Percentiles rank a stretch among this genome's conserved stretches.
Evolutionary conservation across 306 rosid genomes (phyloP).

Genomic region (Lablab purpureus): DNA sequence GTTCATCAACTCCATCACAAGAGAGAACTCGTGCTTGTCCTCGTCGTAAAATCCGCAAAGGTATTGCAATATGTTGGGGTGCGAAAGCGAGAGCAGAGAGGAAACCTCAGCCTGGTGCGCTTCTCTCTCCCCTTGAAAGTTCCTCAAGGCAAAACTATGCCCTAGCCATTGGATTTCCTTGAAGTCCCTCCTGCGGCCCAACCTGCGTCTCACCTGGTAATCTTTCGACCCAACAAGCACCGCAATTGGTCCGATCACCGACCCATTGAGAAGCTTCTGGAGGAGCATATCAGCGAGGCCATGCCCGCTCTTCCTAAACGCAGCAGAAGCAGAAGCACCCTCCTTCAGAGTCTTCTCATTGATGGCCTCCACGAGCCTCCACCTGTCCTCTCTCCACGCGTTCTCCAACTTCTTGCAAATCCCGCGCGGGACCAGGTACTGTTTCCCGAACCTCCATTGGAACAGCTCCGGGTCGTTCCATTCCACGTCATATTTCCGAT

Average conservation of each 20-base stretch:
- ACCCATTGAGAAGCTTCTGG: conserved; percentile 55
- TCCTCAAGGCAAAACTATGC: conserved; percentile 72
- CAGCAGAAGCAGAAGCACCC: neutral
- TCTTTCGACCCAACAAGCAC: conserved; percentile 66
- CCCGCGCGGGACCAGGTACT: conserved; percentile 77
- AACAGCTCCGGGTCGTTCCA: conserved; percentile 89
- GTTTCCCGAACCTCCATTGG: conserved; percentile 91
- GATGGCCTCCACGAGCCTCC: conserved; percentile 75
- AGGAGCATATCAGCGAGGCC: conserved; percentile 61
- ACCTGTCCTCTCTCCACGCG: conserved; percentile 81
- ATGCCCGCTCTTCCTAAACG: conserved; percentile 60
- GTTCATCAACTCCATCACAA: conserved; percentile 80
- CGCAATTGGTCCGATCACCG: conserved; percentile 62
- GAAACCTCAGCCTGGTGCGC: conserved; percentile 58
- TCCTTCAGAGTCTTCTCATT: conserved; percentile 45
- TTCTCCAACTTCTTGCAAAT: conserved; percentile 64
- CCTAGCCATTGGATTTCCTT: conserved; percentile 97
- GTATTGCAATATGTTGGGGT: conserved; percentile 77
- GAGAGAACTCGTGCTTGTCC: conserved; percentile 72
- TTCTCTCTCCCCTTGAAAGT: conserved; percentile 66
- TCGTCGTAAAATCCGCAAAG: conserved; percentile 79
- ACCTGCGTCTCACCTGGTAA: conserved; percentile 69
- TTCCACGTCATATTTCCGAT: conserved; percentile 70
- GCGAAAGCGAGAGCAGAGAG: conserved; percentile 68
- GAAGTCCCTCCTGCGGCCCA: conserved; percentile 66